A percentile compares a stretch with the other conserved stretches of the same genome.
These are phyloP conservation scores for Kodamaea derodonti DNA, from an alignment of 1,139 yeast species.

Conservation along the genomic window DNA sequence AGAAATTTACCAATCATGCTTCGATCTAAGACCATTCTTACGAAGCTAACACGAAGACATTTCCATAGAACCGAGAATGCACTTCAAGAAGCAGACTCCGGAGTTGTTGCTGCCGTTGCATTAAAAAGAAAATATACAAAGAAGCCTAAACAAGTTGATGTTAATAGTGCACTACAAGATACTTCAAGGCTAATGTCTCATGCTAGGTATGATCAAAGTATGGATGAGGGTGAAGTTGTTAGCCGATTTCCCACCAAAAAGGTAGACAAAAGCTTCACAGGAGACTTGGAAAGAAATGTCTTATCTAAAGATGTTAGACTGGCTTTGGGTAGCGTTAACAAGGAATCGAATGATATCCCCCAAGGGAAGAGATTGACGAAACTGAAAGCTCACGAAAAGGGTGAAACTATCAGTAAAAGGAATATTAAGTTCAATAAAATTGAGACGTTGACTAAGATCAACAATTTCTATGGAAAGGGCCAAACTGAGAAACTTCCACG, in stretches of 20 bases:
- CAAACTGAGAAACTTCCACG: background rate
- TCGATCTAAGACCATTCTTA: background rate
- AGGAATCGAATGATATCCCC: background rate
- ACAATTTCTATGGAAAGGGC: background rate
- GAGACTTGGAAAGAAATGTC: slow-evolving; percentile 13
- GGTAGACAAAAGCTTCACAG: slow-evolving; percentile 10
- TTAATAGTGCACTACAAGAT: slow-evolving; percentile 10
- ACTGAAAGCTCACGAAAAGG: slow-evolving; percentile 2
- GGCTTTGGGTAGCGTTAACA: slow-evolving; percentile 10
- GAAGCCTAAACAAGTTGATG: slow-evolving; percentile 9
- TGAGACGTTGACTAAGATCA: slow-evolving; percentile 1
- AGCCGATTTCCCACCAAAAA: slow-evolving; percentile 9
- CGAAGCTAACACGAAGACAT: background rate
- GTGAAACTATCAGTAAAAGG: no score
- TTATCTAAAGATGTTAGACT: slow-evolving; percentile 11
- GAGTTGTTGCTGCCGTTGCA: background rate
- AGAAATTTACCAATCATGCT: slow-evolving; percentile 1
- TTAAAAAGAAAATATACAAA: slow-evolving; percentile 8
- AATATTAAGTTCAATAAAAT: slow-evolving; percentile 1
- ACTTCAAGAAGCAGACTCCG: background rate
- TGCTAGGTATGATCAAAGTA: slow-evolving; percentile 4
- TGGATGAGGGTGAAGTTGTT: slow-evolving; percentile 6
- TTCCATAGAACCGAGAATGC: background rate
- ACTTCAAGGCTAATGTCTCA: slow-evolving; percentile 11
- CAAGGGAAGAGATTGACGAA: slow-evolving; percentile 2